Percentiles rank a stretch among this genome's conserved stretches.
These are phyloP conservation scores for Monosporozyma solicola DNA, from an alignment of 805 yeast species.

Conservation along the genomic window DNA sequence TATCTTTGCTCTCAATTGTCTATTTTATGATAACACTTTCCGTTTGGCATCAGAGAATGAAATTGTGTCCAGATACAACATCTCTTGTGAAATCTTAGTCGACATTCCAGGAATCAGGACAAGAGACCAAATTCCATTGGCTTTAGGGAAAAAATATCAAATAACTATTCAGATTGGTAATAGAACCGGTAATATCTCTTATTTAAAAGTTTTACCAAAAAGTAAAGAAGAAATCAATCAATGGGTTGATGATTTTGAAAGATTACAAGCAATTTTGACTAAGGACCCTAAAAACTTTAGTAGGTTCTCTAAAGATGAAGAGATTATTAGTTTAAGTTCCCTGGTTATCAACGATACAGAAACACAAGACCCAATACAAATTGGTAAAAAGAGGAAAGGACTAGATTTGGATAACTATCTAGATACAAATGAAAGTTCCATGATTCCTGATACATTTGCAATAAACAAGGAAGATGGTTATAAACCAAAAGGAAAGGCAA, in stretches of 20 bases:
- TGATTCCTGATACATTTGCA: slow-evolving; percentile 12
- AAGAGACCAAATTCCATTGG: slow-evolving; percentile 7
- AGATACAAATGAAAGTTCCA: slow-evolving; percentile 13
- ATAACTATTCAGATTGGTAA: neutral
- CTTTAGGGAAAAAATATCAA: slow-evolving; percentile 6
- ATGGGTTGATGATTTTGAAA: slow-evolving; percentile 15
- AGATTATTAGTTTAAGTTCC: neutral
- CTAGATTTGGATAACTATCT: slow-evolving; percentile 15
- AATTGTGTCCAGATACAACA: neutral
- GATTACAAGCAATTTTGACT: slow-evolving; percentile 4
- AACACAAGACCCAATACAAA: slow-evolving; percentile 7
- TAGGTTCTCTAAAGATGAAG: neutral
- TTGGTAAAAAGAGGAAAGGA: slow-evolving; percentile 16
- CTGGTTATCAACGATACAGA: slow-evolving; percentile 6
- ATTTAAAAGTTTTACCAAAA: slow-evolving; percentile 13
- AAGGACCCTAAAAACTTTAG: neutral
- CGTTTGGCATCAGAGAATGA: neutral
- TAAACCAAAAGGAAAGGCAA: slow-evolving; percentile 11
- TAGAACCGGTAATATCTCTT: slow-evolving; percentile 14
- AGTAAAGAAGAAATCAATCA: slow-evolving; percentile 12
- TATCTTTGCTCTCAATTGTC: neutral
- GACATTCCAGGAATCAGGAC: slow-evolving; percentile 14
- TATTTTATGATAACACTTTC: neutral
- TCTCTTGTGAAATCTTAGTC: slow-evolving; percentile 9
- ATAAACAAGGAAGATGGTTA: neutral